A percentile compares a stretch with the other conserved stretches of the same genome.
phyloP scores from a whole-genome alignment of 2,329 filamentous ascomycete genomes.

The Ophiosphaerella herpotricha region DNA sequence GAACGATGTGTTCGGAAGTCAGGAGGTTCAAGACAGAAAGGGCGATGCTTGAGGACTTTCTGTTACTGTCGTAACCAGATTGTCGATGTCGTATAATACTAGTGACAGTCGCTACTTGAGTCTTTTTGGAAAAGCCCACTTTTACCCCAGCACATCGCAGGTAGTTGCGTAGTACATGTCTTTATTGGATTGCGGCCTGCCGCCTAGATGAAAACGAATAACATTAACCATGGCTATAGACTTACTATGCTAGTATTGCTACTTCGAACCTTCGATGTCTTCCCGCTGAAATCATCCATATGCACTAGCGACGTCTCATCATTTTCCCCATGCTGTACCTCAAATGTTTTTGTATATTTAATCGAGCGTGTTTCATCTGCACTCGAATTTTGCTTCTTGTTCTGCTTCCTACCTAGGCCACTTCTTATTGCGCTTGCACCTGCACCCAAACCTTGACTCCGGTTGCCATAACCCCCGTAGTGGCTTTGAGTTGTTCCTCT shows the following conservation, averaged over 20 bases:
- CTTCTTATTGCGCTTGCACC: conserved; percentile 16
- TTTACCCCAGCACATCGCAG: background rate
- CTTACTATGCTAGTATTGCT: conserved; percentile 15
- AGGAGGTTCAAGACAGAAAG: conserved; percentile 1
- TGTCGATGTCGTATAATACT: no score
- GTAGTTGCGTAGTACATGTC: background rate
- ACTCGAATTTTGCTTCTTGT: conserved; percentile 4
- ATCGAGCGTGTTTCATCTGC: conserved; percentile 7
- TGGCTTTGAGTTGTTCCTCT: conserved; percentile 4
- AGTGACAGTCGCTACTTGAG: no score
- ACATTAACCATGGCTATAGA: conserved; percentile 5
- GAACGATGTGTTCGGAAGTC: conserved; percentile 14
- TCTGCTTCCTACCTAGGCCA: conserved; percentile 3
- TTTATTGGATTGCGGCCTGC: no score
- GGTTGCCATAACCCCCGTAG: conserved; percentile 11
- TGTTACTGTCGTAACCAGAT: no score
- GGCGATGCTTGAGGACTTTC: background rate
- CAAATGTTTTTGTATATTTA: conserved; percentile 21
- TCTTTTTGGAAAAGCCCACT: no score
- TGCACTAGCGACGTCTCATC: conserved; percentile 16
- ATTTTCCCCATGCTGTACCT: conserved; percentile 13
- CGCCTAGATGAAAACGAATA: background rate
- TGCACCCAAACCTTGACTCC: conserved; percentile 27
- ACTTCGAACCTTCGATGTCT: conserved; percentile 9
- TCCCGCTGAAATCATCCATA: conserved; percentile 10